phyloP scores from a whole-genome alignment of 2,329 filamentous ascomycete genomes.

The Clonostachys chloroleuca region DNA sequence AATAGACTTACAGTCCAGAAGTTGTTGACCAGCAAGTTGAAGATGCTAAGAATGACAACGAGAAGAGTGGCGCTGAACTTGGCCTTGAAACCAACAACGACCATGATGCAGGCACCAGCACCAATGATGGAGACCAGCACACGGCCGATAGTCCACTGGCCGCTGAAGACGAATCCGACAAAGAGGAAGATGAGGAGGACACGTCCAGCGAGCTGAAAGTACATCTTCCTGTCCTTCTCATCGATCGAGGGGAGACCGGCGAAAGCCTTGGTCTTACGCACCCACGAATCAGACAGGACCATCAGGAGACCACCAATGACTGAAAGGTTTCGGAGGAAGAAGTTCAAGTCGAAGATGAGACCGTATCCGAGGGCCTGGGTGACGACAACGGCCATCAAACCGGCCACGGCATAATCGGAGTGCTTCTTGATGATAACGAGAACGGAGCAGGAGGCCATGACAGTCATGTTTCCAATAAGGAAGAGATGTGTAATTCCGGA shows the following conservation, averaged over 20 bases:
- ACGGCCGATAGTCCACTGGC: slow-evolving; percentile 87
- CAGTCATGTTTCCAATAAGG: slow-evolving; percentile 83
- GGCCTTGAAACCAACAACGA: slow-evolving; percentile 98
- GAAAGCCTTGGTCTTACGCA: slow-evolving; percentile 94
- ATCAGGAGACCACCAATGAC: slow-evolving; percentile 96
- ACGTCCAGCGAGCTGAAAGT: slow-evolving; percentile 95
- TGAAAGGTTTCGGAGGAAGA: slow-evolving; percentile 97
- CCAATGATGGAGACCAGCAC: slow-evolving; percentile 81
- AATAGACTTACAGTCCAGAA: slow-evolving; percentile 88
- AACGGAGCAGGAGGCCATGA: slow-evolving; percentile 77
- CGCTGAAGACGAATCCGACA: slow-evolving; percentile 91
- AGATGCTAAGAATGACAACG: slow-evolving; percentile 90
- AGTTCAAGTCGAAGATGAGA: slow-evolving; percentile 98
- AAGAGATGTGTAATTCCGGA: slow-evolving; percentile 87
- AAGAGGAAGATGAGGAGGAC: slow-evolving; percentile 98
- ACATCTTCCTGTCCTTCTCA: slow-evolving; percentile 99
- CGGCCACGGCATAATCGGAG: slow-evolving; percentile 87
- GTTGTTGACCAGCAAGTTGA: slow-evolving; percentile 98
- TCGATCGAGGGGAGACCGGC: slow-evolving; percentile 90
- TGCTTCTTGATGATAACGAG: slow-evolving; percentile 90
- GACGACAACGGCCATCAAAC: slow-evolving; percentile 86
- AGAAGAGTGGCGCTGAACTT: slow-evolving; percentile 97
- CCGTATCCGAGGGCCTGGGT: slow-evolving; percentile 95
- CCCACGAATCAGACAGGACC: slow-evolving; percentile 97
- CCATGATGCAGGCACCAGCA: slow-evolving; percentile 92